phyloP scores from a whole-genome alignment of 1,284 basidiomycete species.

The Cystobasidium pallidum region DNA sequence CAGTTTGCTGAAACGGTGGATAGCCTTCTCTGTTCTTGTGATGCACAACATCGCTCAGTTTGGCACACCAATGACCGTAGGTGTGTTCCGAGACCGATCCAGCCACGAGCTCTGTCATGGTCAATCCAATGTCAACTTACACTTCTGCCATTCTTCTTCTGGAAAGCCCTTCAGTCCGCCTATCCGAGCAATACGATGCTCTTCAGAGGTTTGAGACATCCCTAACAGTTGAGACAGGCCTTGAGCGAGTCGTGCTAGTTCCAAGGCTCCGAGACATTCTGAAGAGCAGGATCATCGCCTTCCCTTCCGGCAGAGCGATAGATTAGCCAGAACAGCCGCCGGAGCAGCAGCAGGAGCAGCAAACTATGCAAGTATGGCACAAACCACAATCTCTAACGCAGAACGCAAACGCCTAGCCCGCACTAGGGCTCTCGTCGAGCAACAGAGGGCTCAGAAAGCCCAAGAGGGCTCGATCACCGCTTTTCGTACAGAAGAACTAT shows the following conservation, averaged over 20 bases:
- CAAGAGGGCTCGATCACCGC: conserved; percentile 36
- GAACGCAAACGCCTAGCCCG: conserved; percentile 38
- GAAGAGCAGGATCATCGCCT: no score
- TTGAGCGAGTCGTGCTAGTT: not conserved
- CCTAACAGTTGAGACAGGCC: not conserved
- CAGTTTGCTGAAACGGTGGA: not conserved
- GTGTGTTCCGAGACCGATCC: no score
- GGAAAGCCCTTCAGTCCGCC: conserved; percentile 21
- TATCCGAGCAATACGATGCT: conserved; percentile 27
- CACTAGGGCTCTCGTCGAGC: conserved; percentile 18
- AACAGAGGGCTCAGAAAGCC: conserved; percentile 8
- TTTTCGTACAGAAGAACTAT: conserved; percentile 50
- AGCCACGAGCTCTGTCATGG: not conserved
- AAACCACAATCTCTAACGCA: conserved; percentile 11
- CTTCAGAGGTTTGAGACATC: not conserved
- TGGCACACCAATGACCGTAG: no score
- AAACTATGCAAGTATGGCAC: not conserved
- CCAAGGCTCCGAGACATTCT: not conserved
- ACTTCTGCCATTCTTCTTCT: conserved; percentile 29
- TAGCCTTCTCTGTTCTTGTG: not conserved
- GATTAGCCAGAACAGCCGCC: not conserved
- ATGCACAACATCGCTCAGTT: not conserved
- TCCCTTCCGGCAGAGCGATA: no score
- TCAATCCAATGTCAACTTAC: not conserved
- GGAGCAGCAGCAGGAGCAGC: not conserved